phyloP scores from a whole-genome alignment of 1,284 basidiomycete genomes.

The Vanrija pseudolonga region DNA sequence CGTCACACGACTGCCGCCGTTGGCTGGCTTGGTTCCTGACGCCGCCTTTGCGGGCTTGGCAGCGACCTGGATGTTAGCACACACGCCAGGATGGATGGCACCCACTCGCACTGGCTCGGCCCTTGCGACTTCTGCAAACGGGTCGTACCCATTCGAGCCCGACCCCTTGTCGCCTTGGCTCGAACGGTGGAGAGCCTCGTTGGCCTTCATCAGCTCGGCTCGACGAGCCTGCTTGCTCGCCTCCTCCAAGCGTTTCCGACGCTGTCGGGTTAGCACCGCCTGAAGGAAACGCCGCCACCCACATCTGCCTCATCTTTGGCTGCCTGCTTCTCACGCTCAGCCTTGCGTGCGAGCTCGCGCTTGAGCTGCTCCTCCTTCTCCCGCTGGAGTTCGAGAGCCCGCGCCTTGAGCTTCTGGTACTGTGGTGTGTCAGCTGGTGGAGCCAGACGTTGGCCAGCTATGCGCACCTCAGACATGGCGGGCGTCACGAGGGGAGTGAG shows the following conservation, averaged over 20 bases:
- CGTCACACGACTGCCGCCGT: background rate
- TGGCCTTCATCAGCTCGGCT: constrained; percentile 35
- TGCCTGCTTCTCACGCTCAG: constrained; percentile 30
- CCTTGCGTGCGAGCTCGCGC: constrained; percentile 35
- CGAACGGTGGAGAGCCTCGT: constrained; percentile 25
- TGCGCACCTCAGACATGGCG: constrained; percentile 18
- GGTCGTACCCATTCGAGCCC: constrained; percentile 28
- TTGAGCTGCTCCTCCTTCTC: constrained; percentile 36
- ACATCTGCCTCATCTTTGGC: constrained; percentile 42
- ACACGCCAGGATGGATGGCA: background rate
- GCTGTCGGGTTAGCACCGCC: constrained; percentile 7
- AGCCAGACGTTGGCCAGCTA: fast-evolving
- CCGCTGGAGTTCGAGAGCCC: constrained; percentile 34
- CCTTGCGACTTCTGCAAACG: constrained; percentile 39
- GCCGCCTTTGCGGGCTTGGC: background rate
- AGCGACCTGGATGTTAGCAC: background rate
- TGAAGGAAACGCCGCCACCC: constrained; percentile 5
- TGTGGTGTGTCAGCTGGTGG: constrained; percentile 6
- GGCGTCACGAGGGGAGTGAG: background rate
- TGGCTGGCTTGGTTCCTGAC: background rate
- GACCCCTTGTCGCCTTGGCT: constrained; percentile 1
- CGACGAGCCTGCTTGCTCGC: constrained; percentile 35
- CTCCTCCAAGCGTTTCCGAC: constrained; percentile 32
- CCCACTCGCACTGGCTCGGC: constrained; percentile 15
- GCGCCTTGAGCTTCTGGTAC: constrained; percentile 40